phyloP scores from a whole-genome alignment of 805 yeast species.

The Ogataea pignaliae region DNA sequence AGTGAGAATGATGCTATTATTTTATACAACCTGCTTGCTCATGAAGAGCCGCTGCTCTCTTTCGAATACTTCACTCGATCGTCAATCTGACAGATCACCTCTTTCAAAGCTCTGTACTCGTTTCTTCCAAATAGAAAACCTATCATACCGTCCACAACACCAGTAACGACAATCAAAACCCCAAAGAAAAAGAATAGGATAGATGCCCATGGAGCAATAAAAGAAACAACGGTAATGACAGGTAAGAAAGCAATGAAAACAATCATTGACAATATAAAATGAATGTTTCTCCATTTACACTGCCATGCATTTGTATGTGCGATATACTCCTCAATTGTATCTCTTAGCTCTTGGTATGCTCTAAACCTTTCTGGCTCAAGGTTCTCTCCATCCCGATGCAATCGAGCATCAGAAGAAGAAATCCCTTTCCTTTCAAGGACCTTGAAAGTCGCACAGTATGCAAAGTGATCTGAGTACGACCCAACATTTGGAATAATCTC shows the following conservation, averaged over 20 bases:
- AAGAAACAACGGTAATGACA: slow-evolving; percentile 55
- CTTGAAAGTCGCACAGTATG: slow-evolving; percentile 48
- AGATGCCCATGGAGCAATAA: slow-evolving; percentile 52
- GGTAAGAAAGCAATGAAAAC: slow-evolving; percentile 50
- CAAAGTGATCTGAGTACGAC: slow-evolving; percentile 92
- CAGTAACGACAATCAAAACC: slow-evolving; percentile 55
- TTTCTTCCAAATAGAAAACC: slow-evolving; percentile 74
- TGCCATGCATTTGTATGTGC: slow-evolving; percentile 54
- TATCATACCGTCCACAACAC: slow-evolving; percentile 70
- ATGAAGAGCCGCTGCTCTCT: too few relatives aligned
- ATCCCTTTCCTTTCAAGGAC: slow-evolving; percentile 15
- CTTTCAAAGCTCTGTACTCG: slow-evolving; percentile 74
- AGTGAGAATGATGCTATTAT: too few relatives aligned
- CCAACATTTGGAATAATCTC: slow-evolving; percentile 64
- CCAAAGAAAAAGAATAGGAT: slow-evolving; percentile 61
- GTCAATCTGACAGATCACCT: slow-evolving; percentile 66
- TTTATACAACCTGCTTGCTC: too few relatives aligned
- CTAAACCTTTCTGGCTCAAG: slow-evolving; percentile 14
- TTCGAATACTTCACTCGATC: slow-evolving; percentile 18
- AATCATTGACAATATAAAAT: slow-evolving; percentile 54
- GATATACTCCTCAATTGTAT: slow-evolving; percentile 41
- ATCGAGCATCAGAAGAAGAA: not conserved
- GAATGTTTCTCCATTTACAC: slow-evolving; percentile 56
- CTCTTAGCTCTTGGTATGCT: slow-evolving; percentile 48
- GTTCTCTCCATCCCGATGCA: not conserved